Evolutionary conservation across 345 rosid species (phyloP).

Genomic region (Salix dunnii): DNA sequence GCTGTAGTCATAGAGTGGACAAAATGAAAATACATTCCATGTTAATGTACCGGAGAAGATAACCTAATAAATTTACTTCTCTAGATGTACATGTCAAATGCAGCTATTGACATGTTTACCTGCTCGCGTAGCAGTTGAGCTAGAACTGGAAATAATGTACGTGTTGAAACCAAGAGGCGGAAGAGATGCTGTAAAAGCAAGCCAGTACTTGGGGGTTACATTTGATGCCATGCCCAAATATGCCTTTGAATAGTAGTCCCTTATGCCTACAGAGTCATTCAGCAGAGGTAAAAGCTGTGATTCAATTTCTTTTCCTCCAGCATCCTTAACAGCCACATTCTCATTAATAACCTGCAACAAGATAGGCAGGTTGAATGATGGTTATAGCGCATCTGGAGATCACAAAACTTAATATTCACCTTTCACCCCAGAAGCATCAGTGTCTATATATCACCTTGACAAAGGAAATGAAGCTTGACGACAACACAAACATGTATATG

Average conservation of each 20-base stretch:
- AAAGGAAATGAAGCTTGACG: background rate
- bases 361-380: background rate
- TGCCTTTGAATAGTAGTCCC: conserved; percentile 60
- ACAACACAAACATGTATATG: background rate
- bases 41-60: conserved; percentile 7
- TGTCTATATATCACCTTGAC: background rate
- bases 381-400: background rate
- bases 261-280: conserved; percentile 42
- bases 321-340: conserved; percentile 57
- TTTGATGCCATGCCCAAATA: conserved; percentile 57
- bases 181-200: conserved; percentile 77
- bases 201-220: conserved; percentile 58
- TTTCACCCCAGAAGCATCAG: background rate
- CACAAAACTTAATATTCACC: background rate
- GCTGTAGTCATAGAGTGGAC: conserved; percentile 1
- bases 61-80: background rate
- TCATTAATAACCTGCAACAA: conserved; percentile 55
- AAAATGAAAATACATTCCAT: background rate
- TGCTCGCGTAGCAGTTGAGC: conserved; percentile 29
- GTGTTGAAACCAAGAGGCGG: conserved; percentile 93
- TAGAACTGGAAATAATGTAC: conserved; percentile 55
- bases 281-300: conserved; percentile 77
- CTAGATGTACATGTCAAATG: background rate
- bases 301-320: conserved; percentile 61
- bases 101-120: conserved; percentile 35